These are phyloP conservation scores for Colletotrichum sansevieriae DNA, from an alignment of 2,329 filamentous ascomycete species.

Conservation along the genomic window DNA sequence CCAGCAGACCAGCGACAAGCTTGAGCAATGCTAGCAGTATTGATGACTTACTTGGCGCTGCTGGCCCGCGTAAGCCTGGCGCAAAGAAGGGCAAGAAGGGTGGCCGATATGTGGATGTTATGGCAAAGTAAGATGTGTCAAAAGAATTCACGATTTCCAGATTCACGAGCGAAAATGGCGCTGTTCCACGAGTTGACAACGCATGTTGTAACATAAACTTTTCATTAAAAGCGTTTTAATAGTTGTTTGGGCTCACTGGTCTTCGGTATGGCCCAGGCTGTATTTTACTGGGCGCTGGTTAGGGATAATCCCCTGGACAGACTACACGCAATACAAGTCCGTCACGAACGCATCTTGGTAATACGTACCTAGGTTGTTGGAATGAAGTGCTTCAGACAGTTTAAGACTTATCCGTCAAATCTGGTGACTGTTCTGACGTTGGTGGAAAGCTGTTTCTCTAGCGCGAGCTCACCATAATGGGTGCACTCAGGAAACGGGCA, in stretches of 20 bases:
- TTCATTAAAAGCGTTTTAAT: constrained; percentile 31
- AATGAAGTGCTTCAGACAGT: too few species aligned
- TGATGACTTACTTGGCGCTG: constrained; percentile 88
- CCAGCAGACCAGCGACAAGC: constrained; percentile 80
- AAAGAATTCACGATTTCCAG: constrained; percentile 17
- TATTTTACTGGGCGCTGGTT: background rate
- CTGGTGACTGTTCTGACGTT: too few species aligned
- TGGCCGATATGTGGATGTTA: constrained; percentile 94
- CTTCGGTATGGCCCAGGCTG: background rate
- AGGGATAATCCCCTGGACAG: background rate
- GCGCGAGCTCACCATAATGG: too few species aligned
- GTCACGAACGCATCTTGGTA: background rate
- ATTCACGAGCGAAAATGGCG: constrained; percentile 21
- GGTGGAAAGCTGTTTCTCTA: too few species aligned
- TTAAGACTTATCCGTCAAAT: too few species aligned
- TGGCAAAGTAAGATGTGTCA: constrained; percentile 72
- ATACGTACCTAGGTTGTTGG: too few species aligned
- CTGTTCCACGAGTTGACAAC: constrained; percentile 5
- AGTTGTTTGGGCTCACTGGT: background rate
- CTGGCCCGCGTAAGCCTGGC: constrained; percentile 75
- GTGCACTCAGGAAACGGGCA: too few species aligned
- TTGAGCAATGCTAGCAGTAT: constrained; percentile 95
- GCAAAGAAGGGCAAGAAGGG: constrained; percentile 82
- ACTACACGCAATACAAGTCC: background rate
- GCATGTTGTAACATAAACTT: constrained; percentile 31